These are phyloP conservation scores for Nothomitra cinnamomea DNA, from an alignment of 2,329 filamentous ascomycete species.

Conservation along the genomic window DNA sequence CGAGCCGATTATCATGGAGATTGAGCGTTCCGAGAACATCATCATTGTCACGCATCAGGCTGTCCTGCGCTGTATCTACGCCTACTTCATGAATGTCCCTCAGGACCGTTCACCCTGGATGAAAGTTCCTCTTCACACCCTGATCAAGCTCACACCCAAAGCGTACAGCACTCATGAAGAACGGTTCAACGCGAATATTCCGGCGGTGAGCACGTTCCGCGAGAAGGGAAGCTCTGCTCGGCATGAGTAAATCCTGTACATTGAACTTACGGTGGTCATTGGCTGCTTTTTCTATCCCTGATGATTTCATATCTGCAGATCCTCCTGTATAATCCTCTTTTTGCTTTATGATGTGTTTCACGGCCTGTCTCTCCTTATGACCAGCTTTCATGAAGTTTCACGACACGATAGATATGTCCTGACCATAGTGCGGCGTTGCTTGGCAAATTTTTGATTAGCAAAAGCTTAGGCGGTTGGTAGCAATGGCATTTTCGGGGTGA, in stretches of 20 bases:
- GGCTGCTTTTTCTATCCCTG: no score
- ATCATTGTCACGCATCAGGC: constrained; percentile 97
- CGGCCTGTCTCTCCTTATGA: no score
- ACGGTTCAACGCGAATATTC: constrained; percentile 76
- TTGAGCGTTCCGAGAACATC: constrained; percentile 91
- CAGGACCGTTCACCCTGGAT: constrained; percentile 94
- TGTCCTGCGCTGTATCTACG: constrained; percentile 90
- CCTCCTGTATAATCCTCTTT: no score
- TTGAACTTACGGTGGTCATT: no score
- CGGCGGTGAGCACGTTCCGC: constrained; percentile 90
- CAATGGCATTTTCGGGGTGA: no score
- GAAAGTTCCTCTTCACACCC: constrained; percentile 88
- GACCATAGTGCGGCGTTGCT: no score
- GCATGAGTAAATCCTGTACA: background rate
- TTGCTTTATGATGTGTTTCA: no score
- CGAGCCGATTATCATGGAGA: constrained; percentile 98
- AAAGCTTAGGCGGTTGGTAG: no score
- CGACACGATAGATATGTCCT: no score
- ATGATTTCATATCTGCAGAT: background rate
- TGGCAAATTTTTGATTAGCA: no score
- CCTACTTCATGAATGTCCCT: constrained; percentile 96
- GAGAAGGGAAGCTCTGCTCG: constrained; percentile 55
- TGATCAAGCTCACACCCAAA: constrained; percentile 90
- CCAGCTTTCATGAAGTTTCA: no score
- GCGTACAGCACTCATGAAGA: constrained; percentile 89